Percentiles rank a stretch among this genome's conserved stretches.
phyloP scores from a whole-genome alignment of 495 filamentous ascomycete species.

The Podospora appendiculata region DNA sequence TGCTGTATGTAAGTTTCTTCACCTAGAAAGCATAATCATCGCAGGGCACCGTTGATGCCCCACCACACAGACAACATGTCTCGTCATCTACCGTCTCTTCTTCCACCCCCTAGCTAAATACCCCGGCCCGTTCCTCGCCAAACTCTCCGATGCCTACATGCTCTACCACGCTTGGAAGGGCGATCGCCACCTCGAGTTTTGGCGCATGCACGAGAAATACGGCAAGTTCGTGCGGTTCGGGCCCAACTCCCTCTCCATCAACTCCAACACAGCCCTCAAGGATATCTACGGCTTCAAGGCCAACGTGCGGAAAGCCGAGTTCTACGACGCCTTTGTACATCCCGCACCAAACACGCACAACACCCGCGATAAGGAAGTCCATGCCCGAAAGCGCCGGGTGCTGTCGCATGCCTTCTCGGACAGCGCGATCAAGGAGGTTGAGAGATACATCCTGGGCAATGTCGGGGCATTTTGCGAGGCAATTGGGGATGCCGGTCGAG shows the following conservation, averaged over 20 bases:
- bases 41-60: background rate
- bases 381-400: constrained; percentile 58
- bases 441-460: constrained; percentile 49
- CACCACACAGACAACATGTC: constrained; percentile 14
- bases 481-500: constrained; percentile 32
- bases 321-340: constrained; percentile 57
- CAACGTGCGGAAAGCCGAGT: constrained; percentile 57
- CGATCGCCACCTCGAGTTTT: constrained; percentile 53
- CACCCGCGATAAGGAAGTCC: constrained; percentile 48
- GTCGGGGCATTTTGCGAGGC: constrained; percentile 43
- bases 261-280: constrained; percentile 48
- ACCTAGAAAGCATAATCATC: too few species aligned
- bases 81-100: constrained; percentile 45
- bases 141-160: constrained; percentile 47
- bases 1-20: constrained; percentile 17
- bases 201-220: constrained; percentile 49
- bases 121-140: constrained; percentile 53
- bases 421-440: constrained; percentile 46
- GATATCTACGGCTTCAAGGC: constrained; percentile 53
- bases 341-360: constrained; percentile 53
- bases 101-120: constrained; percentile 62
- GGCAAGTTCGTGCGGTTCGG: constrained; percentile 52
- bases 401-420: constrained; percentile 57
- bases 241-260: constrained; percentile 54
- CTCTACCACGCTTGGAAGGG: constrained; percentile 51